Percentiles rank a stretch among this genome's conserved stretches.
These are phyloP conservation scores for Apocynum venetum DNA, from an alignment of 257 asterid species.

Conservation along the genomic window DNA sequence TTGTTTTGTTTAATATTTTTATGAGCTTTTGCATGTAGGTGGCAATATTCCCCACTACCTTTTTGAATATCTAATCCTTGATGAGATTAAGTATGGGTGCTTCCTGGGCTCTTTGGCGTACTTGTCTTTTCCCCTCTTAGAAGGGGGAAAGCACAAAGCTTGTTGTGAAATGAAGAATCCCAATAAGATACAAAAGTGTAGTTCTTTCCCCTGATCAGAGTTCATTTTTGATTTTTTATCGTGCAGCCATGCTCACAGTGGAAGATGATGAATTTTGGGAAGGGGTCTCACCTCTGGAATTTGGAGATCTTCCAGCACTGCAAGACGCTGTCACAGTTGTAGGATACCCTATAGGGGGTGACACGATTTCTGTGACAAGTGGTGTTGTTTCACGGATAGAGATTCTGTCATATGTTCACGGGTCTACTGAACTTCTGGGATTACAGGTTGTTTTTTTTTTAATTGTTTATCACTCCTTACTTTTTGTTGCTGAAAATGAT, in stretches of 20 bases:
- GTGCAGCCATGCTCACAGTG: conserved; percentile 85
- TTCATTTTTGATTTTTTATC: conserved; percentile 27
- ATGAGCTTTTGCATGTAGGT: neutral
- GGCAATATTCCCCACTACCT: neutral
- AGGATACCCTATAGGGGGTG: conserved; percentile 96
- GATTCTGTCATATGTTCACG: conserved; percentile 88
- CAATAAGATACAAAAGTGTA: neutral
- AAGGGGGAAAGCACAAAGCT: neutral
- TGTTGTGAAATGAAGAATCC: neutral
- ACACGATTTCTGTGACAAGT: conserved; percentile 91
- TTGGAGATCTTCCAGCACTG: conserved; percentile 79
- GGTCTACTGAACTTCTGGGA: conserved; percentile 94
- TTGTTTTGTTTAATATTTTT: neutral
- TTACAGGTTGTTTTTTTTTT: conserved; percentile 56
- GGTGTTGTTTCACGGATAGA: conserved; percentile 97
- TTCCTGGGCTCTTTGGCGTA: neutral
- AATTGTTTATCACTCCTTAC: neutral
- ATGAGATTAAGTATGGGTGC: neutral
- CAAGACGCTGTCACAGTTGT: conserved; percentile 98
- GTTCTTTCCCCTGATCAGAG: neutral
- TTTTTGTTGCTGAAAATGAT: conserved; percentile 12
- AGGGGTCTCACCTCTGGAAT: conserved; percentile 83
- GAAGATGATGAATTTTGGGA: conserved; percentile 97
- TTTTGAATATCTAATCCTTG: neutral
- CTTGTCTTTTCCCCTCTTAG: neutral